A percentile compares a stretch with the other conserved stretches of the same genome.
These are phyloP conservation scores for Xylaria telfairii DNA, from an alignment of 495 filamentous ascomycete genomes.

Conservation along the genomic window DNA sequence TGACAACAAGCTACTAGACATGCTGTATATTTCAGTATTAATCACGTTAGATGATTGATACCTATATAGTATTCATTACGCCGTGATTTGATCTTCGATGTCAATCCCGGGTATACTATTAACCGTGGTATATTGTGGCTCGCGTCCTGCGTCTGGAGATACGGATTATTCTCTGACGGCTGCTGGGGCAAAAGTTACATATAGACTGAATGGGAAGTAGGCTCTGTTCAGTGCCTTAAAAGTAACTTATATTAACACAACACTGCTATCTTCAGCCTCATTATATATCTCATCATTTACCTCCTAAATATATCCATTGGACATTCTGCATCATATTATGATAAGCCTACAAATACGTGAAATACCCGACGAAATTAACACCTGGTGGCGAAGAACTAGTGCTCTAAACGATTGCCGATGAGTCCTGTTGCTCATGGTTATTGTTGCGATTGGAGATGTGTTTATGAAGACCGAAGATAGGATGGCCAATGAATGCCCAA, in stretches of 20 bases:
- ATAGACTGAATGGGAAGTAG: not conserved
- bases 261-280: not conserved
- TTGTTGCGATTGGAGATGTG: not conserved
- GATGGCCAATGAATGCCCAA: constrained; percentile 7
- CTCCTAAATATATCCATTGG: not conserved
- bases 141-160: not conserved
- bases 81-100: not conserved
- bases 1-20: too few species aligned
- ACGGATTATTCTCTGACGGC: too few species aligned
- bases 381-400: not conserved
- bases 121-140: too few species aligned
- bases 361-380: not conserved
- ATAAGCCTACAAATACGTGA: not conserved
- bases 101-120: not conserved
- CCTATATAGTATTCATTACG: not conserved
- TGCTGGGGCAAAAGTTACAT: not conserved
- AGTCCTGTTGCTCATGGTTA: not conserved
- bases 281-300: not conserved
- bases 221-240: not conserved
- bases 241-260: not conserved
- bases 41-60: too few species aligned
- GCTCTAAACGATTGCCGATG: not conserved
- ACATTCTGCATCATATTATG: not conserved
- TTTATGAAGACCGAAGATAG: not conserved
- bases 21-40: too few species aligned